Base-by-base conservation (phyloP, 2,329 filamentous ascomycete species). In the Berkeleyomyces basicola region DNA sequence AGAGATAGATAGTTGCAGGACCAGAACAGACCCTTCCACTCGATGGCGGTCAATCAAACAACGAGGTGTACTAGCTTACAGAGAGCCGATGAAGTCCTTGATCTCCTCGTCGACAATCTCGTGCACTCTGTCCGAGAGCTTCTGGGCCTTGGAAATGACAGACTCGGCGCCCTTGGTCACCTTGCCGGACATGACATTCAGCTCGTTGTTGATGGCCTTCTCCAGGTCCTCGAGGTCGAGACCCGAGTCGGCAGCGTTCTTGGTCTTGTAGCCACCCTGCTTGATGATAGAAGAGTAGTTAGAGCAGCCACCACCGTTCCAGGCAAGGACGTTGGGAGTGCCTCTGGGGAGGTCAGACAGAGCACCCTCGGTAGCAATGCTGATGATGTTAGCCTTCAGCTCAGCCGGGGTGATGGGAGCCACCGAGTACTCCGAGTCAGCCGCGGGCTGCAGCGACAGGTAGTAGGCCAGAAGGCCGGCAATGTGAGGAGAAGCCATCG, bases 401-500 rank as follows among this genome's bases (percentile, higher is more conserved):
- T 96, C 85, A 80, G 88, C 88, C 66, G 93, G 93, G 59, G 90
- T 93, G 75, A 99, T 90, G 67, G 87, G 80, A 65, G 87, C 88
- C 70, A 96, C 85, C 67, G 91, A 87, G 73, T 90, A 99, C 72
- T 89, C 90, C 49, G 95, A 99, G 77, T 95, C 89, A 70, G 82
- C 82, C 67, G 87, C 78, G 58, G 93, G 93, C 78, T 97, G 91
- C 63, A 99, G 90, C 67, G 93, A 99, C 65, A 99, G 85, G 77
- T 95, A 88, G 82, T 99, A 99, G 78, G 93, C 93, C 70, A 97
- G 80, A 67, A 99, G 90, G 82, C 93, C 93, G 72, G 86, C 87
- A 73, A 99, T 87, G 76, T 99, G 93, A 69, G 93, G 93, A 66
- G 93, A 97, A 66, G 93, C 93, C 93, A 99, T 99, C 62, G 93